Percentiles rank a stretch among this genome's conserved stretches.
phyloP scores from a whole-genome alignment of 225 moss, liverwort and hornwort genomes.

The Marchantia paleacea region DNA sequence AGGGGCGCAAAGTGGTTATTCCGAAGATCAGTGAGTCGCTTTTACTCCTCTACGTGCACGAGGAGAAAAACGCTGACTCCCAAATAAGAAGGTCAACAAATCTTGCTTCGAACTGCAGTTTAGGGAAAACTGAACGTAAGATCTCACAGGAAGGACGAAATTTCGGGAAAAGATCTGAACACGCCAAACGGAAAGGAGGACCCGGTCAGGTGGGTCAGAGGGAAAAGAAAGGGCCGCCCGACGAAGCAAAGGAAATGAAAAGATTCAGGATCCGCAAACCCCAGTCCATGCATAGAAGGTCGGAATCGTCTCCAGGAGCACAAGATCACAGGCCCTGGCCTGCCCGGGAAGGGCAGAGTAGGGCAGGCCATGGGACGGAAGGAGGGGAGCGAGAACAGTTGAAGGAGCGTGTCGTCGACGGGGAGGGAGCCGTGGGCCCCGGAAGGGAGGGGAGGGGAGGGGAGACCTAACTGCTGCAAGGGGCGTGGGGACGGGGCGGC shows the following conservation, averaged over 20 bases:
- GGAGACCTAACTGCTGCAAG: constrained; percentile 6
- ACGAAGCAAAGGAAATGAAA: not conserved
- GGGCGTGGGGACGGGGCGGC: not conserved
- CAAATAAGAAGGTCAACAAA: not conserved
- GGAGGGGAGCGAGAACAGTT: not conserved
- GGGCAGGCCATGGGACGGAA: not conserved
- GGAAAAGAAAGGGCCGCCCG: not conserved
- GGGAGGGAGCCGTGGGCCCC: not conserved
- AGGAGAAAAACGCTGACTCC: no score
- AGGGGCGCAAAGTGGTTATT: no score
- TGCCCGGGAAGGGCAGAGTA: not conserved
- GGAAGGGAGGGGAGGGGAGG: not conserved
- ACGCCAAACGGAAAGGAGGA: not conserved
- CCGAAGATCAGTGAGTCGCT: no score
- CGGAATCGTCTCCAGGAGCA: not conserved
- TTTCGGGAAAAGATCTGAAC: not conserved
- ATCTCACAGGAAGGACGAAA: no score
- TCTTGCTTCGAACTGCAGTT: not conserved
- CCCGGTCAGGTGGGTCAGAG: not conserved
- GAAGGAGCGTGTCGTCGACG: not conserved
- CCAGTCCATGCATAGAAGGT: not conserved
- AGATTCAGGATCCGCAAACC: not conserved
- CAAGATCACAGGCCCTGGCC: no score
- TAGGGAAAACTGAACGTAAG: no score
- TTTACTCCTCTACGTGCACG: no score